Conservation (phyloP, 257 asterid genomes). For the Solanum clarkiae region DNA sequence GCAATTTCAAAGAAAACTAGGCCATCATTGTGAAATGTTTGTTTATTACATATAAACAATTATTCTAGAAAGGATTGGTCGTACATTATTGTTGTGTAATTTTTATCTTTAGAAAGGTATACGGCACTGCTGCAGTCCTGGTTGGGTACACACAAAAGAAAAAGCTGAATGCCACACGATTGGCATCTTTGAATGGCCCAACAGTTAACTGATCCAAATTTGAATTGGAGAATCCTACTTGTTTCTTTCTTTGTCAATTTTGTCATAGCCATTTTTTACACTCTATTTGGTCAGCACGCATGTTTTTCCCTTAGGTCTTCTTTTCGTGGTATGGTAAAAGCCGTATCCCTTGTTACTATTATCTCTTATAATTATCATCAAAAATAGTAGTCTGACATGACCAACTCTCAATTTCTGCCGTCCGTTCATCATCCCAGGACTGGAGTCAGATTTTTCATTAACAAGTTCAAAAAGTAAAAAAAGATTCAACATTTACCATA, state of each 20-base stretch:
- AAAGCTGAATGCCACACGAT: conserved; percentile 37
- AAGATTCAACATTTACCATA: background rate
- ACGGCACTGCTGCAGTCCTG: background rate
- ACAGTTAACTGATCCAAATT: background rate
- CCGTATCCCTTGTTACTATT: conserved; percentile 10
- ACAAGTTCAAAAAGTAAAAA: too few species aligned
- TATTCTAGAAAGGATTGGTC: background rate
- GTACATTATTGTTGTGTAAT: background rate
- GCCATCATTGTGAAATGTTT: background rate
- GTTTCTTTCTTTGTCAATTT: background rate
- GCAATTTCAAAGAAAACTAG: background rate
- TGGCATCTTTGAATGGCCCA: conserved; percentile 37
- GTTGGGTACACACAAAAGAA: background rate
- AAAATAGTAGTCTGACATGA: background rate
- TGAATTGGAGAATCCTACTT: conserved; percentile 5
- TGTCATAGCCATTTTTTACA: background rate
- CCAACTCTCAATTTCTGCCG: conserved; percentile 5
- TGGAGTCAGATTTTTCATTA: background rate
- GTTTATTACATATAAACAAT: background rate
- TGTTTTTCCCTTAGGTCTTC: background rate
- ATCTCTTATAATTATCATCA: background rate
- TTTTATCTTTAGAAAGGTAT: background rate
- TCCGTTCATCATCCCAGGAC: conserved; percentile 5
- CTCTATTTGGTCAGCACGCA: conserved; percentile 17
- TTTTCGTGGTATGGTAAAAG: conserved; percentile 24